These are phyloP conservation scores for Pseudozyma flocculosa DNA, from an alignment of 1,284 basidiomycete species.

Conservation along the genomic window DNA sequence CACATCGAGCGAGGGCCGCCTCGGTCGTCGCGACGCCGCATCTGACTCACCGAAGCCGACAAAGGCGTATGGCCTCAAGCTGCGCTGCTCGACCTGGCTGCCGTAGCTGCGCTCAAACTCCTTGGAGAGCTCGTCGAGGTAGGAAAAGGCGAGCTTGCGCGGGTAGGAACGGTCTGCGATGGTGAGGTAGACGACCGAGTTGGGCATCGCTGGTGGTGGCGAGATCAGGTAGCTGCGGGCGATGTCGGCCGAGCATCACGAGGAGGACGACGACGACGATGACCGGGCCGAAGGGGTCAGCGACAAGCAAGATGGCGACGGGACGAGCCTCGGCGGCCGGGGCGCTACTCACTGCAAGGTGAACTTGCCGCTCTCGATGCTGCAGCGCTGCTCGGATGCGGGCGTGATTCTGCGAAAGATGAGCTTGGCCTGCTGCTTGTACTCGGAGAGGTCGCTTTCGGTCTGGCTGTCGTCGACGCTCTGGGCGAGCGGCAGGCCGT, in stretches of 20 bases:
- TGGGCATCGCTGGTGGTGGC: conserved; percentile 49
- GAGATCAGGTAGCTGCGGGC: conserved; percentile 81
- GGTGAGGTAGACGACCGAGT: conserved; percentile 80
- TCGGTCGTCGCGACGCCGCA: no score
- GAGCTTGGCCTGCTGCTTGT: conserved; percentile 97
- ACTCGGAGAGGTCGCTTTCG: conserved; percentile 87
- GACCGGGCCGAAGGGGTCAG: no score
- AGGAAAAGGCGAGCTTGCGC: conserved; percentile 94
- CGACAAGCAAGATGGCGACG: no score
- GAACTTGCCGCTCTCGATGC: conserved; percentile 92
- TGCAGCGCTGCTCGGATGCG: conserved; percentile 90
- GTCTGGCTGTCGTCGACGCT: conserved; percentile 66
- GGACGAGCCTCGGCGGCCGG: no score
- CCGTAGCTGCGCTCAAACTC: conserved; percentile 69
- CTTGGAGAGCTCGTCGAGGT: conserved; percentile 93
- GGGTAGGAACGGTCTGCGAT: conserved; percentile 97
- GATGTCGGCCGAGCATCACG: neutral
- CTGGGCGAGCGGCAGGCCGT: conserved; percentile 53
- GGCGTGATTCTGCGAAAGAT: conserved; percentile 85
- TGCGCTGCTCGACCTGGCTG: conserved; percentile 47
- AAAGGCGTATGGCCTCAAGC: conserved; percentile 52
- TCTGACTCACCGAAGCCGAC: conserved; percentile 52
- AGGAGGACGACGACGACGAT: no score
- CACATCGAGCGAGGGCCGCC: no score
- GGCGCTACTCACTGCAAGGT: conserved; percentile 75